Evolutionary conservation across 1,284 basidiomycete species (phyloP).

Genomic region (Ceraceosorus guamensis): DNA sequence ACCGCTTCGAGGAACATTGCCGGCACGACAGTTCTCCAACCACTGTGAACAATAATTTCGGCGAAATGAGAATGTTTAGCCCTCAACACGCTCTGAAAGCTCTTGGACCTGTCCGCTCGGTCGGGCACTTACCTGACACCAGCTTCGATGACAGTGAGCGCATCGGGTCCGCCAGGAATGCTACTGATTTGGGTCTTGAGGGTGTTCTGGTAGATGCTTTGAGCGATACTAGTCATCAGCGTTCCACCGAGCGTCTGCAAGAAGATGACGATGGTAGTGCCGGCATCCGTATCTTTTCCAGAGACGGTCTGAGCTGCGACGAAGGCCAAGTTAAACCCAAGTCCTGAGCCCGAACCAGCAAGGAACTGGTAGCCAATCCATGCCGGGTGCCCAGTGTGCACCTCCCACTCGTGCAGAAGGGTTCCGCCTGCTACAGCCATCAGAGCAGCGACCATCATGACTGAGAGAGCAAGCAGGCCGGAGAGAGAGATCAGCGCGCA

Average conservation of each 20-base stretch:
- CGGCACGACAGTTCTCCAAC: no score
- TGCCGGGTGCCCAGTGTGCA: slow-evolving; percentile 13
- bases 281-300: slow-evolving; percentile 19
- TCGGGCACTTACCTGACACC: no score
- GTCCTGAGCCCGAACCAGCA: slow-evolving; percentile 19
- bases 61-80: no score
- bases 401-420: slow-evolving; percentile 17
- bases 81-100: no score
- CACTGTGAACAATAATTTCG: no score
- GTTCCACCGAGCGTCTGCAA: slow-evolving; percentile 26
- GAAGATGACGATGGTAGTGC: slow-evolving; percentile 25
- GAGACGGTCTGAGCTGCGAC: slow-evolving; percentile 18
- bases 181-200: slow-evolving; percentile 13
- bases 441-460: slow-evolving; percentile 17
- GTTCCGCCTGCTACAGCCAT: slow-evolving; percentile 14
- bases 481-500: no score
- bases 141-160: slow-evolving; percentile 14
- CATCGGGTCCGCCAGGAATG: slow-evolving; percentile 13
- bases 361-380: slow-evolving; percentile 25
- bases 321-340: slow-evolving; percentile 24
- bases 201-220: slow-evolving; percentile 27
- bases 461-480: no score
- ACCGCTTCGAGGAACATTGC: no score
- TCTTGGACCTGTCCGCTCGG: no score
- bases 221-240: slow-evolving; percentile 18